phyloP scores from a whole-genome alignment of 2,329 filamentous ascomycete genomes.

The Fusarium guadeloupense region DNA sequence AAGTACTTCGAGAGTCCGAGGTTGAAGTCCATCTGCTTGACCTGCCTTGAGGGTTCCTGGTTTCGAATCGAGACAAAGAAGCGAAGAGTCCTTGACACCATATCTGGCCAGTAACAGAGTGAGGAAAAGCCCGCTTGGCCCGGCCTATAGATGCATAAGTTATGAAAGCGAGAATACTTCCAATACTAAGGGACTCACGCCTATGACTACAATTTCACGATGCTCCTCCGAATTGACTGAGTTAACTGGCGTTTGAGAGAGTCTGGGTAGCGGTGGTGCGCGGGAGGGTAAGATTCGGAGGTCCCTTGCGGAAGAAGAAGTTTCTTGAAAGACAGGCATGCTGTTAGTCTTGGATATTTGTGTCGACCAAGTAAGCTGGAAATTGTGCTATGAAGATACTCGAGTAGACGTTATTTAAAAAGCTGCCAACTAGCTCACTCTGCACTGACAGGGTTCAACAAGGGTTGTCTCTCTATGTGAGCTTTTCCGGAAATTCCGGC shows the following conservation, averaged over 20 bases:
- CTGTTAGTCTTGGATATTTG: too few relatives aligned
- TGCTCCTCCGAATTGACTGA: not conserved
- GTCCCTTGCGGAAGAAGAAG: not conserved
- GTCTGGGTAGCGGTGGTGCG: not conserved
- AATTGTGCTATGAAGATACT: too few relatives aligned
- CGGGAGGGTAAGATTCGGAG: slow-evolving; percentile 15
- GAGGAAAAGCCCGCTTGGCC: slow-evolving; percentile 7
- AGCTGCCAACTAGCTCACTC: too few relatives aligned
- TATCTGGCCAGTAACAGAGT: slow-evolving; percentile 11
- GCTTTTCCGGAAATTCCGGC: too few relatives aligned
- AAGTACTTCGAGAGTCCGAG: slow-evolving; percentile 15
- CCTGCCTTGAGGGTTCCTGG: slow-evolving; percentile 8
- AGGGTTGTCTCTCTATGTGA: too few relatives aligned
- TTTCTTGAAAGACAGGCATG: slow-evolving; percentile 25
- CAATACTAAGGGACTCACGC: not conserved
- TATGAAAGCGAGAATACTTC: too few relatives aligned
- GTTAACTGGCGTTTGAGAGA: not conserved
- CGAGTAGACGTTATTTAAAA: too few relatives aligned
- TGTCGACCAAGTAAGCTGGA: too few relatives aligned
- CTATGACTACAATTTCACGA: slow-evolving; percentile 8
- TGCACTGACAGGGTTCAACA: too few relatives aligned
- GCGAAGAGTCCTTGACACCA: not conserved
- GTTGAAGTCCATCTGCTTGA: slow-evolving; percentile 16
- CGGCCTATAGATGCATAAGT: not conserved
- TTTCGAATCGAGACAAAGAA: slow-evolving; percentile 14